These are phyloP conservation scores for Magnusiomyces ingens DNA, from an alignment of 1,139 yeast genomes.

Conservation along the genomic window DNA sequence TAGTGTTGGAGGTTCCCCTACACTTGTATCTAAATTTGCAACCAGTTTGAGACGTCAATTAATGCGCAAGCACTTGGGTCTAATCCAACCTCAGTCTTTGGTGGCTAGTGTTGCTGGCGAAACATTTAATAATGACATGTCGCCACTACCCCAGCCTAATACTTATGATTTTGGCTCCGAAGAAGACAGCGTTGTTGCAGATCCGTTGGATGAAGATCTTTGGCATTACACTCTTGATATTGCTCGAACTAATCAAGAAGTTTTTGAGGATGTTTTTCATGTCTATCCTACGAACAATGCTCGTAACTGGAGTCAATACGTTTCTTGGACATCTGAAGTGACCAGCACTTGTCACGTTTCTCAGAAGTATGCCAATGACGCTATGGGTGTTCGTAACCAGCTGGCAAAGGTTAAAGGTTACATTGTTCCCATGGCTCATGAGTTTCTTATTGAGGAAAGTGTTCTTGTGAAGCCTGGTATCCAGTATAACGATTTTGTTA, in stretches of 20 bases:
- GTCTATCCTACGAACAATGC: conserved; percentile 18
- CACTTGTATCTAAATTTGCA: conserved; percentile 15
- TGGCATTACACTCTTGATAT: conserved; percentile 15
- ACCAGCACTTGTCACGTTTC: conserved; percentile 16
- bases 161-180: conserved; percentile 19
- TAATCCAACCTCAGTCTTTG: conserved; percentile 14
- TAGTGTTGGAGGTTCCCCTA: conserved; percentile 11
- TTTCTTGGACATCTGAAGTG: conserved; percentile 10
- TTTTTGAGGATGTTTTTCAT: conserved; percentile 19
- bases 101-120: conserved; percentile 12
- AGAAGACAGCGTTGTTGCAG: conserved; percentile 17
- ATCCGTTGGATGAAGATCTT: conserved; percentile 16
- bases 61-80: conserved; percentile 18
- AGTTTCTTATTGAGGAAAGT: conserved; percentile 17
- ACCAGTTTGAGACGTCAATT: conserved; percentile 18
- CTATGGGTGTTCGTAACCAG: conserved; percentile 12
- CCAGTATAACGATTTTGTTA: conserved; percentile 18
- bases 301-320: conserved; percentile 16
- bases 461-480: conserved; percentile 18
- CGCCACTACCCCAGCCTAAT: conserved; percentile 14
- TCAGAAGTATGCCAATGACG: conserved; percentile 13
- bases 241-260: conserved; percentile 14
- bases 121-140: conserved; percentile 12
- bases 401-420: conserved; percentile 15
- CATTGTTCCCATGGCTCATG: conserved; percentile 19